Percentiles rank a stretch among this genome's conserved stretches.
Evolutionary conservation across 257 asterid species (phyloP).

Genomic region (Solanum bulbocastanum): DNA sequence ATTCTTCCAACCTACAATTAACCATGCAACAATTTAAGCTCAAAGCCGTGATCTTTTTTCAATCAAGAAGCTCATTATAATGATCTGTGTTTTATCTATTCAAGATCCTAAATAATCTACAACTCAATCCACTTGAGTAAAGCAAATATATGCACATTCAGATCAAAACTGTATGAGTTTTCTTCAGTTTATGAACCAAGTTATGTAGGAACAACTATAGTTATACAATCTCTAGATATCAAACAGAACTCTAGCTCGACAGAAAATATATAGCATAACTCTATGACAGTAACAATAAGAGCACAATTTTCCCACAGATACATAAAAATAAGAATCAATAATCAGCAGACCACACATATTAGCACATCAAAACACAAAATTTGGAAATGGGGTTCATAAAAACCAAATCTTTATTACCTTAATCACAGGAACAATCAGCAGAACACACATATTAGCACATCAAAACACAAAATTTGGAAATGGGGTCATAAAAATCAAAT

Average conservation of each 20-base stretch:
- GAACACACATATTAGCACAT: no score
- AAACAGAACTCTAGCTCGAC: background rate
- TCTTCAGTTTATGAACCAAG: background rate
- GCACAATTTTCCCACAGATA: background rate
- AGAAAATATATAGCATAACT: background rate
- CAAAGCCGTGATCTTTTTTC: background rate
- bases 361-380: background rate
- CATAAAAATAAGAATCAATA: background rate
- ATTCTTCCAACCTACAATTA: conserved; percentile 62
- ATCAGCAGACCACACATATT: background rate
- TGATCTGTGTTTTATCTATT: background rate
- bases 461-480: no score
- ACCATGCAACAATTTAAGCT: background rate
- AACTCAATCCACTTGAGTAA: background rate
- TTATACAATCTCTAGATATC: background rate
- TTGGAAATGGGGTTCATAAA: background rate
- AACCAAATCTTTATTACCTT: conserved; percentile 28
- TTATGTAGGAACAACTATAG: background rate
- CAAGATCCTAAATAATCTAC: background rate
- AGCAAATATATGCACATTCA: background rate
- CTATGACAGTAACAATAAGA: background rate
- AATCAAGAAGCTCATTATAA: background rate
- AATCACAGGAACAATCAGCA: conserved; percentile 37
- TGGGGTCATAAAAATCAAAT: background rate
- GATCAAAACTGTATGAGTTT: background rate